These are phyloP conservation scores for Plasmodium sp. DNA, from an alignment of 169 alveolate genomes.

Conservation along the genomic window DNA sequence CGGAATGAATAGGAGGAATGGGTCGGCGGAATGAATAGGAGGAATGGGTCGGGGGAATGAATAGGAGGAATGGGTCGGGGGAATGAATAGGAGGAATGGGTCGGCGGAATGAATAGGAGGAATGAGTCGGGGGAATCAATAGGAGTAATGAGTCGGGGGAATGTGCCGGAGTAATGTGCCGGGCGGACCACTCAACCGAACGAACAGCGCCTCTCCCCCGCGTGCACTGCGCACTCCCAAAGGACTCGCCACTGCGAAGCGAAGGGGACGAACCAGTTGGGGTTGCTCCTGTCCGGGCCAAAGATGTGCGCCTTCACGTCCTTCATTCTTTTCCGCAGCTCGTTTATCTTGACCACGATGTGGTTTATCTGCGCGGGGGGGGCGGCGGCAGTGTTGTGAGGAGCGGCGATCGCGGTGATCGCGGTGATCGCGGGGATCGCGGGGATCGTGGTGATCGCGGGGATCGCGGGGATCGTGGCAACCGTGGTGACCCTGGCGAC, in stretches of 20 bases:
- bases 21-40: too few relatives aligned
- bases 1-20: too few relatives aligned
- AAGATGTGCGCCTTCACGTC: constrained; percentile 33
- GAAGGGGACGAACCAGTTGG: constrained; percentile 30
- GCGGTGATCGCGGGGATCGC: too few relatives aligned
- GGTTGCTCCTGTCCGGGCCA: constrained; percentile 20
- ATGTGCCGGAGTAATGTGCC: not conserved
- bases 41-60: not conserved
- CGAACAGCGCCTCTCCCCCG: not conserved
- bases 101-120: not conserved
- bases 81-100: not conserved
- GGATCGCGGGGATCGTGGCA: not conserved
- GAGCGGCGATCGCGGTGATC: too few relatives aligned
- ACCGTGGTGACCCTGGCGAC: not conserved
- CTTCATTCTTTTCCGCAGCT: constrained; percentile 43
- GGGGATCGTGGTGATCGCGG: too few relatives aligned
- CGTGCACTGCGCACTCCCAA: not conserved
- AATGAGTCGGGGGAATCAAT: not conserved
- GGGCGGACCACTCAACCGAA: not conserved
- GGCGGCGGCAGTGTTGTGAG: not conserved
- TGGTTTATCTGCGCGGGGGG: constrained; percentile 10
- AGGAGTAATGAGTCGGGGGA: not conserved
- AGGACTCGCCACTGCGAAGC: not conserved
- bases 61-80: not conserved
- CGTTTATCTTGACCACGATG: constrained; percentile 27